Evolutionary conservation across 495 filamentous ascomycete genomes (phyloP), one percentile per base, ranked within the genome.

Genomic region (Hypoxylon lienhwacheense): DNA sequence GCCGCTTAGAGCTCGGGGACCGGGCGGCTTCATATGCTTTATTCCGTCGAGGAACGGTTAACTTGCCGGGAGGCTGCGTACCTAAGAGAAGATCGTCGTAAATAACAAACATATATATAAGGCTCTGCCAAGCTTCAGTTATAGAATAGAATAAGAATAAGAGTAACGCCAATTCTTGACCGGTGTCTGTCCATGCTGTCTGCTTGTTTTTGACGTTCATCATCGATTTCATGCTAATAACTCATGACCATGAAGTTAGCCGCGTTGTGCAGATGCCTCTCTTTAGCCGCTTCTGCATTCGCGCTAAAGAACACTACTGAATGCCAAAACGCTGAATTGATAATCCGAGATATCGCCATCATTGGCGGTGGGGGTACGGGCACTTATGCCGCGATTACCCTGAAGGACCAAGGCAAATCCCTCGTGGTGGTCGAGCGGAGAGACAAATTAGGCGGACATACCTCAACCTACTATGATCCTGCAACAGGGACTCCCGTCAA

Each of bases 351-450:
- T 52, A 68, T 80, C 11, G 66, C 56, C 29, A 71, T 80, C 41
- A 68, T 80, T 19, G 78, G 77, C 5, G 77, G 78, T 24, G 78
- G 78, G 8, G 58, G 75, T 0, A 53, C 70, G 7, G 78, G 77
- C 8, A 78, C 73, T 1, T 78, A 77, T 51, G 67, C 76, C 11
- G 76, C 78, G 2, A 66, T 79, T 11, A 57, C 65, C 10, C 66
- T 81, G 1, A 67, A 66, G 16, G 67, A 78, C 29, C 22, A 57
- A 35, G 66, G 67, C n/a, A 67, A 74, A 24, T 70, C 59, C n/a
- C 60, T 79, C 14, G 66, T 71, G 5, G 41, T 80, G 0, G 64
- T 81, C 8, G 78, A 81, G 60, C 66, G 63, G 14, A 57, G 70
- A 25, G 53, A 57, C 4, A 19, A 41, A 4, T 61, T 80, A 10